phyloP scores from a whole-genome alignment of 176 grass and related monocot genomes.

The Triticum monococcum region DNA sequence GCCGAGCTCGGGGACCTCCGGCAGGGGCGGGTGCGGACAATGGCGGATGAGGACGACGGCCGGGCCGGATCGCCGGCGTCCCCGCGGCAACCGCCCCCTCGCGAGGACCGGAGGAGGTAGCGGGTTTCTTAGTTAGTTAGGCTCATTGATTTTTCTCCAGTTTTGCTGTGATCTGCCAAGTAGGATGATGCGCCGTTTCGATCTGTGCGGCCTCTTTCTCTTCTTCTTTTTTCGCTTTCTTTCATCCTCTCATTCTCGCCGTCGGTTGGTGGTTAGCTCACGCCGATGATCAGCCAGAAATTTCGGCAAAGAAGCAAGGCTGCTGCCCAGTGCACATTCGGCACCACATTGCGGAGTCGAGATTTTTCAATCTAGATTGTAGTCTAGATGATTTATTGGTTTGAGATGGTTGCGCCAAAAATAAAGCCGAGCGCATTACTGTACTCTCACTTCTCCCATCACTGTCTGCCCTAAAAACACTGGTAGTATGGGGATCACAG shows the following conservation, averaged over 20 bases:
- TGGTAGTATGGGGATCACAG: neutral
- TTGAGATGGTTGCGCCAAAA: neutral
- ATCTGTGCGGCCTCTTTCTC: neutral
- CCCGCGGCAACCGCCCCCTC: slow-evolving; percentile 15
- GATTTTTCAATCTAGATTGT: too few relatives aligned
- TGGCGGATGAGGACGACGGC: neutral
- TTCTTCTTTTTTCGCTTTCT: neutral
- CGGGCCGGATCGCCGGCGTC: neutral
- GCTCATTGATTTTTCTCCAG: neutral
- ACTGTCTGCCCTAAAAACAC: neutral
- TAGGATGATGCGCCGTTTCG: slow-evolving; percentile 5
- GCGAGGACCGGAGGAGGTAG: slow-evolving; percentile 26
- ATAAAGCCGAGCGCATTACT: neutral
- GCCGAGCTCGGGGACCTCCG: slow-evolving; percentile 50
- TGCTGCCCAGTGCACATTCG: neutral
- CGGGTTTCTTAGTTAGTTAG: neutral
- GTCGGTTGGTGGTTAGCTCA: slow-evolving; percentile 13
- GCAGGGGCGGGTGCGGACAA: slow-evolving; percentile 24
- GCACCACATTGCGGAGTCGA: neutral
- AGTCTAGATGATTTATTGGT: neutral
- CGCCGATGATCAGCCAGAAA: neutral
- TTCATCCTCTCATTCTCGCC: neutral
- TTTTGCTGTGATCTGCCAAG: slow-evolving; percentile 32
- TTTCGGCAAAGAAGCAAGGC: neutral
- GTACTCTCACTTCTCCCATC: neutral